Conservation (phyloP, 73 alveolate species). For the Paramecium bursaria region DNA sequence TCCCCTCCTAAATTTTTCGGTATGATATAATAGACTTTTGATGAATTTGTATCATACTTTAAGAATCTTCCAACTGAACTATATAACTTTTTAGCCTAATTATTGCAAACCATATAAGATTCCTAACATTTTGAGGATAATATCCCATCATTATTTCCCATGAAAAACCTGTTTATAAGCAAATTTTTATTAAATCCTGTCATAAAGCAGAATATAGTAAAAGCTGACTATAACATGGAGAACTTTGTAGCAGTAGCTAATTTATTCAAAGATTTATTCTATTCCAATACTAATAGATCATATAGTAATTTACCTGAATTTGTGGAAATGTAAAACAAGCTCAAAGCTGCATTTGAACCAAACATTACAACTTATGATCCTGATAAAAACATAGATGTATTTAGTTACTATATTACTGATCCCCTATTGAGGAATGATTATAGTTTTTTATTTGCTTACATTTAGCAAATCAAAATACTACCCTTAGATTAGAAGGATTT, state of each 20-base stretch:
- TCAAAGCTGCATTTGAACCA: conserved; percentile 3
- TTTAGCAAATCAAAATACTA: background rate
- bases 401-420: conserved; percentile 50
- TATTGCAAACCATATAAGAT: conserved; percentile 19
- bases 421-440: conserved; percentile 38
- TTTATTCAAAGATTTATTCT: conserved; percentile 45
- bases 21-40: background rate
- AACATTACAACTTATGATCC: conserved; percentile 18
- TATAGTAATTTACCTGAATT: conserved; percentile 53
- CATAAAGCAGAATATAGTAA: background rate
- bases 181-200: conserved; percentile 31
- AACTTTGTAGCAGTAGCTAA: conserved; percentile 25
- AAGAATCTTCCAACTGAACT: conserved; percentile 15
- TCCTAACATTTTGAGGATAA: conserved; percentile 33
- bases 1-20: conserved; percentile 56
- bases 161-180: background rate
- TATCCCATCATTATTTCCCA: background rate
- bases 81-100: conserved; percentile 16
- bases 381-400: conserved; percentile 22
- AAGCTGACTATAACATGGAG: conserved; percentile 43
- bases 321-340: conserved; percentile 4
- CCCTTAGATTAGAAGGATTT: conserved; percentile 17
- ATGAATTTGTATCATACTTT: conserved; percentile 12
- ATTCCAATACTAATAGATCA: conserved; percentile 35
- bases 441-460: background rate